Evolutionary conservation across 2,329 filamentous ascomycete species (phyloP).

Genomic region (Teratosphaeria viscida): DNA sequence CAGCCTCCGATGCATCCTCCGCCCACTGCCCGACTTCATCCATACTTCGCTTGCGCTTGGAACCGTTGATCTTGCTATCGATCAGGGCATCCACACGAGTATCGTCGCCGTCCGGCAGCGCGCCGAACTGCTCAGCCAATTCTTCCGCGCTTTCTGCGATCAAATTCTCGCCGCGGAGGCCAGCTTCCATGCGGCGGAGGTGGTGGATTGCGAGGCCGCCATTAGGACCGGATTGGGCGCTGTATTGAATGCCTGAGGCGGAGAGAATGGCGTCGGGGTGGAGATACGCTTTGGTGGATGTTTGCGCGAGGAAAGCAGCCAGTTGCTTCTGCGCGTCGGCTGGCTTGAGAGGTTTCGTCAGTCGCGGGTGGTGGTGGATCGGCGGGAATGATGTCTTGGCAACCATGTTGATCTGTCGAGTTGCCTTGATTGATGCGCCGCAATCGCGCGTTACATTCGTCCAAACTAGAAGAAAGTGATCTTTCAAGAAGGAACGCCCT

Average conservation of each 20-base stretch:
- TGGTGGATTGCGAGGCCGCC: slow-evolving; percentile 44
- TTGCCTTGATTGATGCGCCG: background rate
- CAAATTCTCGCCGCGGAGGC: slow-evolving; percentile 42
- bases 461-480: background rate
- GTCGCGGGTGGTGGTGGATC: slow-evolving; percentile 22
- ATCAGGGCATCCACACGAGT: slow-evolving; percentile 13
- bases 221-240: slow-evolving; percentile 31
- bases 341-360: slow-evolving; percentile 22
- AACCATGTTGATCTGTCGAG: background rate
- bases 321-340: slow-evolving; percentile 27
- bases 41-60: slow-evolving; percentile 10
- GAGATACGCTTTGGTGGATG: slow-evolving; percentile 32
- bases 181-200: slow-evolving; percentile 42
- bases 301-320: slow-evolving; percentile 30
- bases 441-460: background rate
- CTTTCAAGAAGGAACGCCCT: background rate
- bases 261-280: slow-evolving; percentile 40
- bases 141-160: slow-evolving; percentile 29
- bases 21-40: slow-evolving; percentile 9
- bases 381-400: slow-evolving; percentile 23
- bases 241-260: slow-evolving; percentile 32
- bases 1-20: slow-evolving; percentile 5
- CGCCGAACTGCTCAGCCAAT: slow-evolving; percentile 29
- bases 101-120: slow-evolving; percentile 14
- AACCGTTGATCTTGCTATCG: slow-evolving; percentile 23